phyloP scores from a whole-genome alignment of 2,329 filamentous ascomycete species.

The Colletotrichum sp. region DNA sequence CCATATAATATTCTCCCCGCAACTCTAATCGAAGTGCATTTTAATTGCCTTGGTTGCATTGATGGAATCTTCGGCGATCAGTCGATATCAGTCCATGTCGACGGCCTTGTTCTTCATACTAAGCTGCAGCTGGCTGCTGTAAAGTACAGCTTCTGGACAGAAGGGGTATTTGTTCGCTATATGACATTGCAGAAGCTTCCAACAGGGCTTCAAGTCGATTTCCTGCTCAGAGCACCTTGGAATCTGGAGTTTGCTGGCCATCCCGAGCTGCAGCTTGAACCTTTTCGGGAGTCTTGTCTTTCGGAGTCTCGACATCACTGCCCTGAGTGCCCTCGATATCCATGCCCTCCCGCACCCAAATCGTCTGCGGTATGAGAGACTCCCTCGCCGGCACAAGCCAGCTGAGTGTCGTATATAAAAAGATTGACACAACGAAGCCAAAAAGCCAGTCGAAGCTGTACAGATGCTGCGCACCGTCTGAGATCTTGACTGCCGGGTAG shows the following conservation, averaged over 20 bases:
- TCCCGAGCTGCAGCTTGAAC: not conserved
- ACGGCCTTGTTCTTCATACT: not conserved
- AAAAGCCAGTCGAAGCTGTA: slow-evolving; percentile 23
- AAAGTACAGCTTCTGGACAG: not conserved
- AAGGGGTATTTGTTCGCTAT: not conserved
- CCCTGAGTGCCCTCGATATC: not conserved
- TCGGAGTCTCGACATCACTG: slow-evolving; percentile 7
- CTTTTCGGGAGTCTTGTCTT: slow-evolving; percentile 7
- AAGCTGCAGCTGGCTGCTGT: not conserved
- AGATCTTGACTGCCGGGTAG: slow-evolving; percentile 8
- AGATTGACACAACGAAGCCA: slow-evolving; percentile 16
- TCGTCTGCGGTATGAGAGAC: slow-evolving; percentile 11
- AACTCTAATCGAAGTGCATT: not conserved
- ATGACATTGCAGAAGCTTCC: not conserved
- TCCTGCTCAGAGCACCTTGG: not conserved
- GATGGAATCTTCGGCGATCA: not conserved
- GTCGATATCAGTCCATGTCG: not conserved
- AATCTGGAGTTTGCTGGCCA: not conserved
- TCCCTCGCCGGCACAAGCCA: slow-evolving; percentile 19
- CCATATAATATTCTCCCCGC: not conserved
- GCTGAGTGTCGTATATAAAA: slow-evolving; percentile 11
- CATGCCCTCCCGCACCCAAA: slow-evolving; percentile 3
- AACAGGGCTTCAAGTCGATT: not conserved
- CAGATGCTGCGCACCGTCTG: slow-evolving; percentile 15
- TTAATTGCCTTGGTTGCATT: not conserved